A percentile compares a stretch with the other conserved stretches of the same genome.
Conservation (phyloP, 192 early-diverging fungal genomes). For the Podila verticillata region DNA sequence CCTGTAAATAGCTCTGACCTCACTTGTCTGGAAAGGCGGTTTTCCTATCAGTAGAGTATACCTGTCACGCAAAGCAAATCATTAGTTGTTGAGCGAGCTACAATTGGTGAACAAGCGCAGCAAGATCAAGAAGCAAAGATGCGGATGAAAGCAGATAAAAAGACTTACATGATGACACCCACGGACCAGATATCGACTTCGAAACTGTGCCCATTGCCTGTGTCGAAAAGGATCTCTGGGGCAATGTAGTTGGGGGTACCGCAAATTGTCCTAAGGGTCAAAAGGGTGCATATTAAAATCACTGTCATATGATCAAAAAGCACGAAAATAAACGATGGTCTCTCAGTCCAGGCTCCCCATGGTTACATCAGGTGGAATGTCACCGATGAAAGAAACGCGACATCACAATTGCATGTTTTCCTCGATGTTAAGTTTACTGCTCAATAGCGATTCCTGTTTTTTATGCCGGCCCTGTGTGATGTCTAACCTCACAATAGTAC, state of each 20-base stretch:
- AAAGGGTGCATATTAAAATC: neutral
- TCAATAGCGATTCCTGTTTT: too few species aligned
- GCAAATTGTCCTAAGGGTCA: conserved; percentile 78
- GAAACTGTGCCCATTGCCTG: conserved; percentile 84
- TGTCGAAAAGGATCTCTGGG: conserved; percentile 90
- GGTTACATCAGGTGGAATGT: neutral
- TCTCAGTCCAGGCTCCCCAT: neutral
- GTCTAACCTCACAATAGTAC: too few species aligned
- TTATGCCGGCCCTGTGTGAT: too few species aligned
- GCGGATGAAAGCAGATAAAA: neutral
- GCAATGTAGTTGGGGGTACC: conserved; percentile 99
- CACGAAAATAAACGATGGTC: neutral
- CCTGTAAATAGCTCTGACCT: conserved; percentile 82
- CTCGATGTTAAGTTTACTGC: too few species aligned
- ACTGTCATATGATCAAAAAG: neutral
- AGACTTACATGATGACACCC: conserved; percentile 84
- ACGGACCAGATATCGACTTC: conserved; percentile 96
- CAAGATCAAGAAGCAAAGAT: conserved; percentile 3
- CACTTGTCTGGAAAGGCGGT: conserved; percentile 90
- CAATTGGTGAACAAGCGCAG: too few species aligned
- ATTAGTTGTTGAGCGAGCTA: neutral
- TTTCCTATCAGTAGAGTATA: conserved; percentile 89
- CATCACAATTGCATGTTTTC: too few species aligned
- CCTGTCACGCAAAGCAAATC: conserved; percentile 38
- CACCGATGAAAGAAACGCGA: too few species aligned